Evolutionary conservation across 805 yeast genomes (phyloP).

Genomic region (Saturnispora kantuleensis): DNA sequence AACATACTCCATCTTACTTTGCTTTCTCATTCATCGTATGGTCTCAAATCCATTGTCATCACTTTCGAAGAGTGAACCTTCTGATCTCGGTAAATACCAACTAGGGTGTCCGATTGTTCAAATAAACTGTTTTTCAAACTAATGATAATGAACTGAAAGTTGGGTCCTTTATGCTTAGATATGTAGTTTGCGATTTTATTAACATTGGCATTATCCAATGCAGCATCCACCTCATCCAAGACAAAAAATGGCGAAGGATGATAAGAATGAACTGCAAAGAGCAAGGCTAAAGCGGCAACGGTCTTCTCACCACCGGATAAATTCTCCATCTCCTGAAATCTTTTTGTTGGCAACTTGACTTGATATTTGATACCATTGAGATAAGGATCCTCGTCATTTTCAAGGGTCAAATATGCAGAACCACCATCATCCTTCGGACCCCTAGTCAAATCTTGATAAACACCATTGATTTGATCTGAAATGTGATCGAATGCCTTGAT

Average conservation of each 20-base stretch:
- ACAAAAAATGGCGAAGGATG: conserved; percentile 96
- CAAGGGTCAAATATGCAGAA: conserved; percentile 79
- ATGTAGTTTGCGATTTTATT: conserved; percentile 81
- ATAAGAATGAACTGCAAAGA: conserved; percentile 83
- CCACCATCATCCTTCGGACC: conserved; percentile 68
- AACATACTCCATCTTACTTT: no score
- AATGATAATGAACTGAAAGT: conserved; percentile 86
- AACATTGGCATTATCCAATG: conserved; percentile 84
- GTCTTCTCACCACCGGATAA: conserved; percentile 96
- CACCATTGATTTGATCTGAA: conserved; percentile 56
- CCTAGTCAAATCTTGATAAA: conserved; percentile 80
- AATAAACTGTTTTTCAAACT: conserved; percentile 80
- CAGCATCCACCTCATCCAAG: conserved; percentile 97
- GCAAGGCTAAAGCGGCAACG: conserved; percentile 86
- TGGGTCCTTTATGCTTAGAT: conserved; percentile 59
- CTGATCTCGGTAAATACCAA: conserved; percentile 86
- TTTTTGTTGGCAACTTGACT: conserved; percentile 93
- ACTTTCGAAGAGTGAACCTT: conserved; percentile 61
- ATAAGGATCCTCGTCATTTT: conserved; percentile 87
- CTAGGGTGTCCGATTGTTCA: conserved; percentile 81
- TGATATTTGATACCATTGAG: conserved; percentile 75
- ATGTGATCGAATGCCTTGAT: conserved; percentile 70
- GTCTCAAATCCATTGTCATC: conserved; percentile 60
- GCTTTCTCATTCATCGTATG: conserved; percentile 32
- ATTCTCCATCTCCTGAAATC: conserved; percentile 86